A percentile compares a stretch with the other conserved stretches of the same genome.
These are phyloP conservation scores for Pyrenochaeta sp. DNA, from an alignment of 2,329 filamentous ascomycete species.

Conservation along the genomic window DNA sequence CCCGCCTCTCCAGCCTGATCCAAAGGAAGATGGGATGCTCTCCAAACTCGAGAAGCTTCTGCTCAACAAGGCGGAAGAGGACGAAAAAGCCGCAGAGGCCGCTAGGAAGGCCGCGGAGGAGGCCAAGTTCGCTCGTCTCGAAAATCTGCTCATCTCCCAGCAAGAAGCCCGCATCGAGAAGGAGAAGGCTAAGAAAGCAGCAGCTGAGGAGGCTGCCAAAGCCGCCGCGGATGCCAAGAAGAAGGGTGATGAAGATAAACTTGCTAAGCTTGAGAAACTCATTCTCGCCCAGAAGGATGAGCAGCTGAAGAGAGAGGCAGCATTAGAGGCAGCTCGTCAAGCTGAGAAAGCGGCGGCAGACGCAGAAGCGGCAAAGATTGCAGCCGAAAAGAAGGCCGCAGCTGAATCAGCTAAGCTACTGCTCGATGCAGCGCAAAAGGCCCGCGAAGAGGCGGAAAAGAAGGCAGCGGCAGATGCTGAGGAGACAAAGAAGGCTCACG, in stretches of 20 bases:
- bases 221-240: slow-evolving; percentile 43
- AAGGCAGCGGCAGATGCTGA: slow-evolving; percentile 44
- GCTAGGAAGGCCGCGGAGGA: slow-evolving; percentile 43
- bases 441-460: slow-evolving; percentile 43
- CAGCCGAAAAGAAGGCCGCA: slow-evolving; percentile 55
- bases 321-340: slow-evolving; percentile 39
- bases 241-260: slow-evolving; percentile 47
- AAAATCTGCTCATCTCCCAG: slow-evolving; percentile 46
- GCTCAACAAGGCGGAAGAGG: slow-evolving; percentile 41
- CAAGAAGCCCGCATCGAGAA: slow-evolving; percentile 48
- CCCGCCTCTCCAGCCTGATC: slow-evolving; percentile 28
- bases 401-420: slow-evolving; percentile 38
- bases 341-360: slow-evolving; percentile 59
- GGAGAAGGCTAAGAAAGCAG: slow-evolving; percentile 46
- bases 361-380: slow-evolving; percentile 60
- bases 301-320: slow-evolving; percentile 48
- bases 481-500: slow-evolving; percentile 56
- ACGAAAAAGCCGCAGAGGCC: slow-evolving; percentile 37
- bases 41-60: slow-evolving; percentile 41
- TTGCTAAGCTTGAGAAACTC: slow-evolving; percentile 48
- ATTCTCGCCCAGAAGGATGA: slow-evolving; percentile 54
- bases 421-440: slow-evolving; percentile 42
- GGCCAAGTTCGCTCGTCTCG: slow-evolving; percentile 48
- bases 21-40: slow-evolving; percentile 44
- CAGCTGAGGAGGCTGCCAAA: slow-evolving; percentile 40